Conservation (phyloP, 805 yeast genomes). For the Barnettozyma populi region DNA sequence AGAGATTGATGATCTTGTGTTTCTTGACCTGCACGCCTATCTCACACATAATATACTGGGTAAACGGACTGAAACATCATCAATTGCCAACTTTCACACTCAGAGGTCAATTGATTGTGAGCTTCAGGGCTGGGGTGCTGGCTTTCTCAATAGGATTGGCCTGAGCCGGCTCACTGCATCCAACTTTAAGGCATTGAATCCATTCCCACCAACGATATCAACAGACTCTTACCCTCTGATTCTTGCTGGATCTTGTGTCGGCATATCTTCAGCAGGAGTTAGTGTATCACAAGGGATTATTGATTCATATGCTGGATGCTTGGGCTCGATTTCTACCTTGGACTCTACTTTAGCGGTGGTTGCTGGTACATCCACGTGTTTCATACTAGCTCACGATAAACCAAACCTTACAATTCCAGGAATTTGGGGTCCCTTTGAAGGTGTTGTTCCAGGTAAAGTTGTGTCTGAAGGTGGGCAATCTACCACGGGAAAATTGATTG, state of each 20-base stretch:
- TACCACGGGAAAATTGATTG: constrained; percentile 50
- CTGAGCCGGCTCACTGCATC: constrained; percentile 13
- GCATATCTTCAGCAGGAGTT: constrained; percentile 9
- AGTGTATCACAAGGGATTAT: constrained; percentile 44
- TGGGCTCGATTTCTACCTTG: constrained; percentile 19
- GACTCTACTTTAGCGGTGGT: constrained; percentile 38
- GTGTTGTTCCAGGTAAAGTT: constrained; percentile 27
- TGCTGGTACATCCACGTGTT: constrained; percentile 63
- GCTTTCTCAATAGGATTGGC: constrained; percentile 23
- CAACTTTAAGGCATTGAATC: constrained; percentile 27
- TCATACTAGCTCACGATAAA: constrained; percentile 28
- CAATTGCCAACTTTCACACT: constrained; percentile 10
- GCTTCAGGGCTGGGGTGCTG: constrained; percentile 45
- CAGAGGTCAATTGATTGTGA: constrained; percentile 51
- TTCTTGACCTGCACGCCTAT: constrained; percentile 50
- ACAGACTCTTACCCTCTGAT: constrained; percentile 16
- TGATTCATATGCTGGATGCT: constrained; percentile 50
- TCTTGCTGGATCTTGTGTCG: constrained; percentile 29
- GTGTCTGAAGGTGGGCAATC: constrained; percentile 55
- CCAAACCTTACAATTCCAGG: constrained; percentile 31
- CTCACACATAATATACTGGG: constrained; percentile 20
- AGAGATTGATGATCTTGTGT: constrained; percentile 26
- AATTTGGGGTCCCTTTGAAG: constrained; percentile 56
- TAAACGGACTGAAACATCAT: constrained; percentile 5
- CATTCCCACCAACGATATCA: constrained; percentile 11